Base-by-base conservation (phyloP, 345 rosid species). In the Euclidium syriacum region DNA sequence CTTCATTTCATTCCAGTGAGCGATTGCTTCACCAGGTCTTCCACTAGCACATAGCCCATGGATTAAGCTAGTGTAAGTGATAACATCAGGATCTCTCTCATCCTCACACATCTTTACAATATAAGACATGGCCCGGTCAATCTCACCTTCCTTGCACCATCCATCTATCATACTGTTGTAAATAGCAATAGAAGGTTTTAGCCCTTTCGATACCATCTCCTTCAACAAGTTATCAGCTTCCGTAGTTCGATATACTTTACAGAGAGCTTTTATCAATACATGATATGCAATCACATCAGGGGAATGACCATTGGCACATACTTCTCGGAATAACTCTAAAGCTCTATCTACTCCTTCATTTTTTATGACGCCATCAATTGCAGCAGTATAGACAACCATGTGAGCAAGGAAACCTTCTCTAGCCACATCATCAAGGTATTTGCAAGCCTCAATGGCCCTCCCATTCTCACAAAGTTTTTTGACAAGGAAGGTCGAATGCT, bases 231-330 rank as follows among this genome's bases (percentile, higher is more conserved):
- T 50, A 38, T 79, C 64, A 7, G 95, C 95, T 70, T 88, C 89
- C 0, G 73, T 67, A 69, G 79, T 75, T 81, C 92, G 76, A 38
- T 44, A 65, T 8, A 77, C 79, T 79, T 81, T 85, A 59, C 83
- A 83, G 11, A 91, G 80, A 39, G 90, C 98, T 33, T 73, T 82
- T 19, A 91, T 83, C 69, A 91, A 10, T 71, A 83, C 83, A 78
- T 88, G 77, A 66, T 88, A 83, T 51, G 88, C 95, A 68, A 88
- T 70, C 72, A 91, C 88, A 73, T 91, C 96, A 52, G 88, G 96
- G 44, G 70, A 72, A 72, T 77, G 73, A 19, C 95, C 90, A 11
- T 44, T 81, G 50, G 80, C 67, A 73, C 79, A 73, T 61, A 85
- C 77, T 41, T 70, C 72, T 34, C 24, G 78, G 59, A 91, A 91